Base-by-base conservation (phyloP, 768 basidiomycete species). In the Mycena rebaudengoi region DNA sequence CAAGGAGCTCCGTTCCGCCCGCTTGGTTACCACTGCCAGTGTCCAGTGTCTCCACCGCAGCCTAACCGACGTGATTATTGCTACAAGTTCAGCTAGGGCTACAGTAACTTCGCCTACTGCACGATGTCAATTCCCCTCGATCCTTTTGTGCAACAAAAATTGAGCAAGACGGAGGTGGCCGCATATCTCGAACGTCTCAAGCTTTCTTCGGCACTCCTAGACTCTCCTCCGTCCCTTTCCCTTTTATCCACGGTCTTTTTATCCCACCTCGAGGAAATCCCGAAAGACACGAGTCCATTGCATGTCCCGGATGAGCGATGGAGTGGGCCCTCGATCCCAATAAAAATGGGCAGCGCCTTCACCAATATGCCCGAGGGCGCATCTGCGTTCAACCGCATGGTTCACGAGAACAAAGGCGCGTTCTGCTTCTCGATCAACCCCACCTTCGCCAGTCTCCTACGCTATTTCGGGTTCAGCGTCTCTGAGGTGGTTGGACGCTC, bases 341-440 rank as follows among this genome's bases (percentile, higher is more conserved):
- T 67, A 16, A 54, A 60, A 25, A 26, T 67, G 13, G 43, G 66
- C 25, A 60, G 52, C 7, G 56, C 66, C 18, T 60, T 67, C 29
- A 60, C 62, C 41, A 64, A 67, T 49, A 67, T 67, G 66, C 66
- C 66, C 13, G n/a, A 60, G 25, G 66, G 66, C 4, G 41, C 39
- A 21, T 40, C 62, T 28, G 21, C 66, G 8, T 50, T 60, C 16
- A 48, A 60, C 44, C 58, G 66, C 18, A 67, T 67, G 5, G 37
- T 67, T 7, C 52, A 50, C 40, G 62, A 67, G 16, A 55, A 41
- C 62, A 67, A 67, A 44, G 66, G 66, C 51, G 66, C 66, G 43
- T 67, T 64, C 35, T 67, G 66, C 32, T 67, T 67, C 35, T 45
- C 66, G 21, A 51, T 67, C 16, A 67, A 67, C 49, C 58, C 66